phyloP scores from a whole-genome alignment of 768 basidiomycete species.

The Fomitopsis serialis region DNA sequence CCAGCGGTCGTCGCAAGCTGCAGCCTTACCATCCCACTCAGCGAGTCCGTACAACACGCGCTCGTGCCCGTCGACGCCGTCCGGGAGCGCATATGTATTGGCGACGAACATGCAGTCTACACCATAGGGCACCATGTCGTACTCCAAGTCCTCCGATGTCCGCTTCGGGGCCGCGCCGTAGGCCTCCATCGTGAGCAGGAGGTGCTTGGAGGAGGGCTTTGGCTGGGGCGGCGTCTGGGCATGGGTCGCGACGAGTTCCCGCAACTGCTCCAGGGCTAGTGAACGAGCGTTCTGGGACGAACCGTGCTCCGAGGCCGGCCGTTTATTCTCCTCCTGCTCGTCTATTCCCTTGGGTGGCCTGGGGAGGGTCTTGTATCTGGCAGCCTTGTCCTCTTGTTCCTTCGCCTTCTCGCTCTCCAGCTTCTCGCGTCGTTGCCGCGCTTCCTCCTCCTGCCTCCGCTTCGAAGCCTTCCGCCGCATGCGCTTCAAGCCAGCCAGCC shows the following conservation, averaged over 20 bases:
- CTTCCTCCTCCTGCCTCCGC: slow-evolving; percentile 24
- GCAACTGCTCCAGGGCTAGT: slow-evolving; percentile 19
- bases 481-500: slow-evolving; percentile 42
- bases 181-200: slow-evolving; percentile 48
- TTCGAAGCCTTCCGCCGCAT: slow-evolving; percentile 22
- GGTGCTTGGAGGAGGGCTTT: slow-evolving; percentile 34
- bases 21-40: slow-evolving; percentile 43
- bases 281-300: neutral
- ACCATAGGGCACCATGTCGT: slow-evolving; percentile 32
- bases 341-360: slow-evolving; percentile 11
- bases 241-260: slow-evolving; percentile 20
- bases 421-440: slow-evolving; percentile 12
- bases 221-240: slow-evolving; percentile 22
- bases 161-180: slow-evolving; percentile 12
- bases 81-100: slow-evolving; percentile 29
- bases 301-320: neutral
- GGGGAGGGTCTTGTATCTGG: slow-evolving; percentile 1
- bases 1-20: neutral
- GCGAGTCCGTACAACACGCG: slow-evolving; percentile 44
- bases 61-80: slow-evolving; percentile 18
- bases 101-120: slow-evolving; percentile 41
- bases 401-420: slow-evolving; percentile 16
- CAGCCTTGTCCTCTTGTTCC: slow-evolving; percentile 13
- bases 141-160: slow-evolving; percentile 34
- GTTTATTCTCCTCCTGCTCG: slow-evolving; percentile 3